Conservation (phyloP, 78 protist genomes). For the Chrysochromulina parva region DNA sequence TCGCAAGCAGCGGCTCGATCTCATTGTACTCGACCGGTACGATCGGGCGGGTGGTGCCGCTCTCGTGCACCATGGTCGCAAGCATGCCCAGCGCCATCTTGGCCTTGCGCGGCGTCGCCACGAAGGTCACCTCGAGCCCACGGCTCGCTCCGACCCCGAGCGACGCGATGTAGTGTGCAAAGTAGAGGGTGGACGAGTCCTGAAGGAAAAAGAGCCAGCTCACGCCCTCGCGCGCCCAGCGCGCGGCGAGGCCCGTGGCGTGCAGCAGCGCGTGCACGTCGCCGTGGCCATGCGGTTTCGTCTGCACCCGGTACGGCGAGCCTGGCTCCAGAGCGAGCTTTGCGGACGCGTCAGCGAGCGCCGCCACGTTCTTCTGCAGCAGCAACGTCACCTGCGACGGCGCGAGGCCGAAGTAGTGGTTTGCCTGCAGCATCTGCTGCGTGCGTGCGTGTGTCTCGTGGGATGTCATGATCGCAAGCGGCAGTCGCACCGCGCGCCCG, state of each 20-base stretch:
- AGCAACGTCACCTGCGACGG: neutral
- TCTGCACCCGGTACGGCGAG: neutral
- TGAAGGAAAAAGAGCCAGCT: conserved; percentile 43
- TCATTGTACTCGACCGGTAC: conserved; percentile 67
- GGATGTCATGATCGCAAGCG: conserved; percentile 37
- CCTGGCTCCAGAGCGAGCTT: neutral
- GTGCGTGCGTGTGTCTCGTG: conserved; percentile 29
- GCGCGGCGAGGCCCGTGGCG: neutral
- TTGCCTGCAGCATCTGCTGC: neutral
- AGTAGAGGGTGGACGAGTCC: conserved; percentile 58
- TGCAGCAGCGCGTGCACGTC: conserved; percentile 48
- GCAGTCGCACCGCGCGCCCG: neutral
- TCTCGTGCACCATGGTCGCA: neutral
- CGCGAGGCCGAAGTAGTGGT: conserved; percentile 26
- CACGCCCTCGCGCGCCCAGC: conserved; percentile 5
- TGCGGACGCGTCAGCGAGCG: neutral
- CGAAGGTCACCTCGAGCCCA: conserved; percentile 5
- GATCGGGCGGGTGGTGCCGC: neutral
- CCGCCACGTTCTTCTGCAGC: conserved; percentile 18
- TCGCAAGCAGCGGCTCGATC: conserved; percentile 46
- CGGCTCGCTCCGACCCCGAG: conserved; percentile 27
- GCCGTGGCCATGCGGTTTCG: conserved; percentile 56
- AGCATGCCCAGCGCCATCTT: conserved; percentile 23
- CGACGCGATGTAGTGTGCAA: neutral
- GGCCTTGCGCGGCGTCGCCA: conserved; percentile 46